These are phyloP conservation scores for Pleurozium schreberi DNA, from an alignment of 225 moss, liverwort and hornwort species.

Conservation along the genomic window DNA sequence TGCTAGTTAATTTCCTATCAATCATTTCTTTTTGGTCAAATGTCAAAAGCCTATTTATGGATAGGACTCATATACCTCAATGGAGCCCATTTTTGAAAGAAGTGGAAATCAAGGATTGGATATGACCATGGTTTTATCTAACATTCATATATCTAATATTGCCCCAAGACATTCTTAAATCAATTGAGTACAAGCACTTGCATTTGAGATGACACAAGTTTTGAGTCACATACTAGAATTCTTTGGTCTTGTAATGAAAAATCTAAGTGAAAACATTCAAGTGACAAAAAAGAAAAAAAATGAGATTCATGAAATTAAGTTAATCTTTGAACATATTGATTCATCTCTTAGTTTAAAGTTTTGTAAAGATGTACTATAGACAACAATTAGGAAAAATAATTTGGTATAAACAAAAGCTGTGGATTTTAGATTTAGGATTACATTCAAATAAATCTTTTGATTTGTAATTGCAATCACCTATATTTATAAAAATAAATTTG, in stretches of 20 bases:
- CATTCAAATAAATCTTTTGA: background rate
- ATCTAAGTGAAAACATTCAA: background rate
- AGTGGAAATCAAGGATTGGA: background rate
- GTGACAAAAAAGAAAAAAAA: too few relatives aligned
- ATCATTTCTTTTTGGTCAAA: background rate
- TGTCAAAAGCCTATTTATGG: background rate
- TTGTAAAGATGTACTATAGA: background rate
- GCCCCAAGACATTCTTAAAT: background rate
- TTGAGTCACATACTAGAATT: background rate
- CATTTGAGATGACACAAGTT: background rate
- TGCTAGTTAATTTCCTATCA: background rate
- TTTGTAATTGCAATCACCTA: background rate
- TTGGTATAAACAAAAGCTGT: background rate
- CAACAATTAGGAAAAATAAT: background rate
- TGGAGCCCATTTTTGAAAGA: background rate
- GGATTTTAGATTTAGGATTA: background rate
- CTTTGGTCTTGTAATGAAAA: background rate
- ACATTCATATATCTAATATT: background rate
- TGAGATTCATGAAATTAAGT: background rate
- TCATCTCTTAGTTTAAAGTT: background rate
- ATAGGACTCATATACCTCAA: background rate
- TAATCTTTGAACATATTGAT: background rate
- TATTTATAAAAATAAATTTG: background rate
- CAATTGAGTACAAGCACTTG: rapidly evolving
- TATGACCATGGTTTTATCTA: background rate